These are phyloP conservation scores for Dacryopinax spathularia DNA, from an alignment of 768 basidiomycete species.

Conservation along the genomic window DNA sequence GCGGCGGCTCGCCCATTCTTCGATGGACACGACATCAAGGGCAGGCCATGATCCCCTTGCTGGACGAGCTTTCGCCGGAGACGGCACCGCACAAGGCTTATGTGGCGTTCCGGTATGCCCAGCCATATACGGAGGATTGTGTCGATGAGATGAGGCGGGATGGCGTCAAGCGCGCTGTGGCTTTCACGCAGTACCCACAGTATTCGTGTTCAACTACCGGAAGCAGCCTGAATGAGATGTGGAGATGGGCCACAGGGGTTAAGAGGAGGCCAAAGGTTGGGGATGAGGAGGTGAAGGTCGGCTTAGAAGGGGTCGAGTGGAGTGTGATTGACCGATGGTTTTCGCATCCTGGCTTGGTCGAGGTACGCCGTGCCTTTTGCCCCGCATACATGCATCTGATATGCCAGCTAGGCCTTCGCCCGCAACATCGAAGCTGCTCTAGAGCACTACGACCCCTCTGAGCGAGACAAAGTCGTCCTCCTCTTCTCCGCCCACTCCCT, in stretches of 20 bases:
- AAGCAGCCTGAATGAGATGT: constrained; percentile 90
- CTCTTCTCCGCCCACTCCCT: constrained; percentile 96
- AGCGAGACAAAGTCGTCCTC: constrained; percentile 59
- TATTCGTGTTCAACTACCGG: constrained; percentile 98
- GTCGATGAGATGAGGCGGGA: constrained; percentile 74
- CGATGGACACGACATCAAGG: constrained; percentile 81
- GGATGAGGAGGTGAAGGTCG: constrained; percentile 30
- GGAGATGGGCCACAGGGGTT: constrained; percentile 27
- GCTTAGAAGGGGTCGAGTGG: constrained; percentile 67
- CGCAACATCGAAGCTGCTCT: constrained; percentile 77
- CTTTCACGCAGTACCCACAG: constrained; percentile 97
- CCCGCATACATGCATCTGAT: neutral
- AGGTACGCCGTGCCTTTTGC: constrained; percentile 38
- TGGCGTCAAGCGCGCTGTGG: constrained; percentile 81
- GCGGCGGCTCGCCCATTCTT: constrained; percentile 92
- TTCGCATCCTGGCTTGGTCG: constrained; percentile 83
- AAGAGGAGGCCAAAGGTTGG: constrained; percentile 7
- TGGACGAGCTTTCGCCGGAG: constrained; percentile 87
- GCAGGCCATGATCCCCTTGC: constrained; percentile 69
- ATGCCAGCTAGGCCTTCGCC: constrained; percentile 61
- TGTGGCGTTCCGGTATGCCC: constrained; percentile 87
- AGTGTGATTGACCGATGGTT: constrained; percentile 98
- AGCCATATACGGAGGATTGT: constrained; percentile 73
- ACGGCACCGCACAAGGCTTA: constrained; percentile 94
- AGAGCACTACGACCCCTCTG: constrained; percentile 51